phyloP scores from a whole-genome alignment of 768 basidiomycete genomes.

The Podaxis sp. region DNA sequence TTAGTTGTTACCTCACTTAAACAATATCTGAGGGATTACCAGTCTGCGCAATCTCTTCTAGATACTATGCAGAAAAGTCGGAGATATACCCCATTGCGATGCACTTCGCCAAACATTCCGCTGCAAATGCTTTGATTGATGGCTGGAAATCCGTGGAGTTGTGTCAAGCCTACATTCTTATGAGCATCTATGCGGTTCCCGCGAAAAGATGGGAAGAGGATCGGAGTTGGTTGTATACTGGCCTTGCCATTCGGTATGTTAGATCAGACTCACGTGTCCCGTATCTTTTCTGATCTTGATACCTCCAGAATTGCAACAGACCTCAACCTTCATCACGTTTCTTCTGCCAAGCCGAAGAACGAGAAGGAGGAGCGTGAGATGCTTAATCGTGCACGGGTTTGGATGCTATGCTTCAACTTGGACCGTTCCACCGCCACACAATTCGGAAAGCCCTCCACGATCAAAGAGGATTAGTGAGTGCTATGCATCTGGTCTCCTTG shows the following conservation, averaged over 20 bases:
- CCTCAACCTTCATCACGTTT: constrained; percentile 76
- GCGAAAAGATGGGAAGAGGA: constrained; percentile 89
- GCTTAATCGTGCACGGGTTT: constrained; percentile 81
- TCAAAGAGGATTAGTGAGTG: constrained; percentile 79
- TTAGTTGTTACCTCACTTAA: neutral
- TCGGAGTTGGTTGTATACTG: constrained; percentile 86
- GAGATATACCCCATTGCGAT: constrained; percentile 87
- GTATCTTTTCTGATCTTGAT: constrained; percentile 4
- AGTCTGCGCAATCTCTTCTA: constrained; percentile 87
- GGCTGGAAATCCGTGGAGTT: constrained; percentile 87
- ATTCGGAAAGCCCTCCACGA: constrained; percentile 87
- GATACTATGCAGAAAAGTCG: constrained; percentile 76
- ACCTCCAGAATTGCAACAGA: constrained; percentile 78
- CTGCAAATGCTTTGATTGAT: constrained; percentile 77
- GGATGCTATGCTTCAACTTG: constrained; percentile 89
- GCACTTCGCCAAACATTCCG: constrained; percentile 85
- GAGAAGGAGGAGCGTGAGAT: constrained; percentile 82
- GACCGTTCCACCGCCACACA: constrained; percentile 87
- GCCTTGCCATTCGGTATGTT: constrained; percentile 73
- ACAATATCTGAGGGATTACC: constrained; percentile 11
- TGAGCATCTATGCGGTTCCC: constrained; percentile 80
- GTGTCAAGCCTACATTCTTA: constrained; percentile 88
- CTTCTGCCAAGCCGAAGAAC: constrained; percentile 58
- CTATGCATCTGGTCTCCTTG: neutral
- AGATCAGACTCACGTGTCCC: neutral